Evolutionary conservation across 106 monocot species (phyloP).

Genomic region (Hemerocallis citrina): DNA sequence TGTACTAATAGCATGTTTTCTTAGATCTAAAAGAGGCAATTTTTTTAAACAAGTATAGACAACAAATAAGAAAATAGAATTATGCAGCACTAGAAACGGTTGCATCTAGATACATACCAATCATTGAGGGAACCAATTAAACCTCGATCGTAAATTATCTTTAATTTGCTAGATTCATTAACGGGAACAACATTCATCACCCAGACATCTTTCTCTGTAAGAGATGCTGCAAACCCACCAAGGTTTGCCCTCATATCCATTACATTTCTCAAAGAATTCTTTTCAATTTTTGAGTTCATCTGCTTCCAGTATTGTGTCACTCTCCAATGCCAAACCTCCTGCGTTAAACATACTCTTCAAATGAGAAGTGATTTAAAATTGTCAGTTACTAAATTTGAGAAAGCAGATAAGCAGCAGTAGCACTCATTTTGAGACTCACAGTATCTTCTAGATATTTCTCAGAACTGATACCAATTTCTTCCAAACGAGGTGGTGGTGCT

Average conservation of each 20-base stretch:
- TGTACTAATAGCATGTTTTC: neutral
- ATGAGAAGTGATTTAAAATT: neutral
- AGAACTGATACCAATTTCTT: conserved; percentile 56
- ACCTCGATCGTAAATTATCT: conserved; percentile 87
- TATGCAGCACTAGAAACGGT: neutral
- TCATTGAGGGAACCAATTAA: conserved; percentile 77
- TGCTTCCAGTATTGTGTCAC: conserved; percentile 71
- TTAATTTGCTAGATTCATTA: conserved; percentile 57
- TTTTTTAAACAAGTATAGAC: neutral
- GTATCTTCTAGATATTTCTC: conserved; percentile 56
- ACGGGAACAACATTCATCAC: conserved; percentile 89
- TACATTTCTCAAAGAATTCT: conserved; percentile 71
- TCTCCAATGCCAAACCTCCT: conserved; percentile 78
- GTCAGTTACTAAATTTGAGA: neutral
- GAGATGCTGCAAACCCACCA: conserved; percentile 81
- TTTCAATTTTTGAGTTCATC: conserved; percentile 44
- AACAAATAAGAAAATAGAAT: neutral
- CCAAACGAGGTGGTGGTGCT: conserved; percentile 68
- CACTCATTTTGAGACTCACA: conserved; percentile 21
- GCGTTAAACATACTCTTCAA: conserved; percentile 3
- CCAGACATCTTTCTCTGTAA: conserved; percentile 70
- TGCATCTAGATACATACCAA: conserved; percentile 40
- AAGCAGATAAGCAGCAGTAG: neutral
- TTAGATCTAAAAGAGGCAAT: neutral
- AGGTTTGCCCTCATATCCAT: conserved; percentile 95